Evolutionary conservation across 108 stramenopile species (phyloP).

Genomic region (Nitzschia sp.): DNA sequence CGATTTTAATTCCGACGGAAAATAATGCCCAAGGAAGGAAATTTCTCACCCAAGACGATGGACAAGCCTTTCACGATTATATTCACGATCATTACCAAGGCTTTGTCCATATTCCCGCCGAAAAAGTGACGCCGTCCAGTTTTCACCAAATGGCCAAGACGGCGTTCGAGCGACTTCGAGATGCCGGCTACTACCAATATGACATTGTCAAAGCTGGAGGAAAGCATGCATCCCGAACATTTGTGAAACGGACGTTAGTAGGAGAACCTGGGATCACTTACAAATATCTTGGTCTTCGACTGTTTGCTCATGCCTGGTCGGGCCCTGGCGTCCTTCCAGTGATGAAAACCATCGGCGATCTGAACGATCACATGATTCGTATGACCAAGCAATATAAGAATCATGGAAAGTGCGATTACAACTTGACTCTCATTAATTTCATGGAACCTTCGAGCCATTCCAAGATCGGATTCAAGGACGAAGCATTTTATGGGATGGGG

Average conservation of each 20-base stretch:
- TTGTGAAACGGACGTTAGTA: slow-evolving; percentile 77
- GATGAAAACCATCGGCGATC: slow-evolving; percentile 43
- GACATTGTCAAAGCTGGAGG: slow-evolving; percentile 86
- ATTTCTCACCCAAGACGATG: slow-evolving; percentile 51
- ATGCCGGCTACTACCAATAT: slow-evolving; percentile 53
- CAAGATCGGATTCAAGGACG: slow-evolving; percentile 60
- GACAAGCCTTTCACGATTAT: slow-evolving; percentile 42
- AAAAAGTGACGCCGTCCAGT: slow-evolving; percentile 17
- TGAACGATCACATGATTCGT: slow-evolving; percentile 47
- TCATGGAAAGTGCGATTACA: slow-evolving; percentile 39
- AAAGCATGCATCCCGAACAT: slow-evolving; percentile 70
- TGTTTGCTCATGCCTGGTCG: slow-evolving; percentile 92
- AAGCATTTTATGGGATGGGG: slow-evolving; percentile 47
- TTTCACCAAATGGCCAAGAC: slow-evolving; percentile 42
- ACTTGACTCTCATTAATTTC: slow-evolving; percentile 84
- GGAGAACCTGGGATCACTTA: slow-evolving; percentile 92
- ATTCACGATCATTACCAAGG: slow-evolving; percentile 52
- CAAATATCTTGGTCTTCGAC: slow-evolving; percentile 88
- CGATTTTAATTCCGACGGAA: too few species aligned
- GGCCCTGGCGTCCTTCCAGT: slow-evolving; percentile 23
- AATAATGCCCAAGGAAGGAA: not conserved
- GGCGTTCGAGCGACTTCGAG: slow-evolving; percentile 51
- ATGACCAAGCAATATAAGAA: slow-evolving; percentile 27
- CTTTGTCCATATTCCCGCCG: slow-evolving; percentile 44
- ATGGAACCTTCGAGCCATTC: slow-evolving; percentile 61